Conservation (phyloP, 2,329 filamentous ascomycete species). For the Rhinocladiella mackenziei region DNA sequence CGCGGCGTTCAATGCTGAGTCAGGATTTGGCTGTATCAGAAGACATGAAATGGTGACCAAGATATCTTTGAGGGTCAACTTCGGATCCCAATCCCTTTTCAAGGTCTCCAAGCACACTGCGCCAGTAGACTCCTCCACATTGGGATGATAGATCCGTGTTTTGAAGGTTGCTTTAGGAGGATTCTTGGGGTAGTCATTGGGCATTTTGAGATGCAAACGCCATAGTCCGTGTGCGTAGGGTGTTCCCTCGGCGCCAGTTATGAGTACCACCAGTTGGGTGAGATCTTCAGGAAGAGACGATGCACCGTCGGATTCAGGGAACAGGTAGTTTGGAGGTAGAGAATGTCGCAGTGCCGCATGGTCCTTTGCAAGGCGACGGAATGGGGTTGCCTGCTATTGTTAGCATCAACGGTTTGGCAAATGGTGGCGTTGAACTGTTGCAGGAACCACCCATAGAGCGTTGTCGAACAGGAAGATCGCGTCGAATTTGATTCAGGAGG, state of each 20-base stretch:
- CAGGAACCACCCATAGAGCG: too few species aligned
- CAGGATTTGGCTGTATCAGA: conserved; percentile 61
- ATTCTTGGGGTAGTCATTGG: conserved; percentile 41
- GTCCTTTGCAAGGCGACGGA: conserved; percentile 58
- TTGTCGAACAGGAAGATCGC: too few species aligned
- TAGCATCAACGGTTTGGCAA: neutral
- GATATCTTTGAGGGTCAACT: conserved; percentile 57
- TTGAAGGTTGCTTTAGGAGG: conserved; percentile 58
- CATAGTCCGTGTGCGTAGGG: conserved; percentile 58
- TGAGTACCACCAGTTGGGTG: conserved; percentile 54
- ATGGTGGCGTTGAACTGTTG: too few species aligned
- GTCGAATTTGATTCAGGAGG: too few species aligned
- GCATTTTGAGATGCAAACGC: conserved; percentile 58
- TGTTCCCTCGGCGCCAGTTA: conserved; percentile 58
- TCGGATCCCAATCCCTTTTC: conserved; percentile 59
- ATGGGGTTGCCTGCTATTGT: conserved; percentile 32
- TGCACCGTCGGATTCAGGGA: conserved; percentile 42
- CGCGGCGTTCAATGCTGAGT: conserved; percentile 59
- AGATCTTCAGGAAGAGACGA: conserved; percentile 49
- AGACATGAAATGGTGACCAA: conserved; percentile 58
- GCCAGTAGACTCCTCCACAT: conserved; percentile 59
- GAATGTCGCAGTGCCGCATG: conserved; percentile 53
- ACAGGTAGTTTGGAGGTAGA: conserved; percentile 60
- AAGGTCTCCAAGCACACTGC: conserved; percentile 62
- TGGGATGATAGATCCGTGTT: conserved; percentile 62